Evolutionary conservation across 2,329 filamentous ascomycete species (phyloP), one percentile per base, ranked within the genome.

Genomic region (Aspergillus amoenus): DNA sequence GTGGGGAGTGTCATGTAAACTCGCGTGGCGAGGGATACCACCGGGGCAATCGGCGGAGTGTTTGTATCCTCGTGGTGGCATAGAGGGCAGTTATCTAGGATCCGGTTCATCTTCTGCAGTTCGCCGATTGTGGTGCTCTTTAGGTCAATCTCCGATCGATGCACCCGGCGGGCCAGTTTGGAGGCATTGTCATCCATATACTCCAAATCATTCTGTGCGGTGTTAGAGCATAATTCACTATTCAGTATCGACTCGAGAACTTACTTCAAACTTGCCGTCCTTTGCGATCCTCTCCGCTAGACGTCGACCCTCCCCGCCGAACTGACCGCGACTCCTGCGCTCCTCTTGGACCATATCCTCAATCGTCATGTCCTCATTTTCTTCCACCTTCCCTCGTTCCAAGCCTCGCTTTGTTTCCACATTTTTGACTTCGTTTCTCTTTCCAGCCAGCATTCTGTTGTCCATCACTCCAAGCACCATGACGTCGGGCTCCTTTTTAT

Each of bases 311-410:
- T 97, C 93, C 52, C 91, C 91, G 42, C 90, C 91, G 4, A 81
- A 79, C 68, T 91, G 86, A 15, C 88, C 88, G 57, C 87, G 88
- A 4, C 91, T 97, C 54, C 93, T 88, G 37, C 91, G 86, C 75
- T 99, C 94, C 74, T 97, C 93, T 27, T 91, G 87, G 17, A 99
- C 86, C 94, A 99, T 99, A 73, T 99, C 94, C 53, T 96, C 92
- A 59, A 99, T 89, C 30, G 81, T 88, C 92, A 99, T 97, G 66
- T 97, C 92, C 52, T 95, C 90, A 69, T 97, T 97, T 63, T 94
- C 91, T 65, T 90, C 86, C 5, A 99, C 89, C 7, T 87, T 82
- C 1, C 93, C 94, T 53, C 93, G 86, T 73, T 96, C 93, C 5
- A 85, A 83, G 3, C 93, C 93, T 47, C 93, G 86, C 69, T 89